Base-by-base conservation (phyloP, 805 yeast species). In the Cyberlindnera meyerae region DNA sequence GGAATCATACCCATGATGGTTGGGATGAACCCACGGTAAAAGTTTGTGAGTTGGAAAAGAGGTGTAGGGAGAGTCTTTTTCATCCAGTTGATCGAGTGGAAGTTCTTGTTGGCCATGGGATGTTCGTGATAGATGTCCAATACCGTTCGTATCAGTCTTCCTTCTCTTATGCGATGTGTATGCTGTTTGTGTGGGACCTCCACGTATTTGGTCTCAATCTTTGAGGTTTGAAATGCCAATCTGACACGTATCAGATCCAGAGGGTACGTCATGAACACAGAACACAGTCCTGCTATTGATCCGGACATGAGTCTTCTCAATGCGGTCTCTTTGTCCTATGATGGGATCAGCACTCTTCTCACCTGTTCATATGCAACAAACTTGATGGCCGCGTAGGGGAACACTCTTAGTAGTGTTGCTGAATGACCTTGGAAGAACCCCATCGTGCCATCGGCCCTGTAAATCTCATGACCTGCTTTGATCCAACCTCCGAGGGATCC, bases 381-480 rank as follows among this genome's bases (percentile, higher is more conserved):
- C 58, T 93, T 93, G 53, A 93, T 84, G 9, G 96, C 96, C 4
- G 98, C 97, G 58, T 93, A 93, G 1, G 98, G 98, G 58, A 93
- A 90, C 4, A 93, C 86, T 44, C 98, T 70, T 29, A 89, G 60
- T 34, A 93, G 64, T 0, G 98, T 93, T 1, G 94, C 96, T 5
- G 95, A 85, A 58, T 93, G 98, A 27, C 98, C 98, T 53, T 90
- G 96, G 57, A 79, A 90, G 37, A 93, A 73, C 2, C 98, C 98
- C 29, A 64, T 44, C 1, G 79, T 31, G 13, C 97, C 97, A 57
- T 87, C 93, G 34, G 64, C 68, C 7, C 49, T 38, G 63, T 76
- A 76, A 18, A 93, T 89, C 39, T 75, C 71, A 24, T 63, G 62
- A 0, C 82, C 82, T 0, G 98, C 97, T 31, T 67, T 64, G 43